phyloP scores from a whole-genome alignment of 2,329 filamentous ascomycete species.

The Aschersonia sp. region DNA sequence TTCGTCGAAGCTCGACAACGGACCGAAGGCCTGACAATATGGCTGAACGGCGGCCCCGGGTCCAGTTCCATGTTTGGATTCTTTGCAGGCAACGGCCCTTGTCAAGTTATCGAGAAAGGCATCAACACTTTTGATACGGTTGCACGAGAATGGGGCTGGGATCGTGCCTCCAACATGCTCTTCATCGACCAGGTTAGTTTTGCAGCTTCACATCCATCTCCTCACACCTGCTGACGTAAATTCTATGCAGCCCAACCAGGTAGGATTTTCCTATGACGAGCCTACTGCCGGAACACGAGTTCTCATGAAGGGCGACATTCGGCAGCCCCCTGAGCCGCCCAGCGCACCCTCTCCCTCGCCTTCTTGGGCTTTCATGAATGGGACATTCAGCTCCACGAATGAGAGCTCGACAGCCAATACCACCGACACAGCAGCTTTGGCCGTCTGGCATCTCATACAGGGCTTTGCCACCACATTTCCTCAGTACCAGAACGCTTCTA shows the following conservation, averaged over 20 bases:
- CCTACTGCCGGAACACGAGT: constrained; percentile 45
- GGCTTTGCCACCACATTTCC: constrained; percentile 44
- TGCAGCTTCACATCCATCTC: constrained; percentile 9
- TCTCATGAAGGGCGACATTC: constrained; percentile 24
- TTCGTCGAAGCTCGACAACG: constrained; percentile 29
- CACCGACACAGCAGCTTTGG: constrained; percentile 38
- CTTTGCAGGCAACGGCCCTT: constrained; percentile 45
- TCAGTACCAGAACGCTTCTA: constrained; percentile 35
- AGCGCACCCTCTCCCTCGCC: constrained; percentile 6
- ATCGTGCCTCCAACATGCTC: constrained; percentile 37
- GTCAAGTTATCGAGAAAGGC: constrained; percentile 31
- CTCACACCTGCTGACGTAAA: constrained; percentile 1
- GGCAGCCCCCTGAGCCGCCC: constrained; percentile 9
- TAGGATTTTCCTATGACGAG: constrained; percentile 54
- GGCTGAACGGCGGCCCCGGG: constrained; percentile 54
- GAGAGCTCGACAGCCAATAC: constrained; percentile 34
- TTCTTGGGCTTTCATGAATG: constrained; percentile 36
- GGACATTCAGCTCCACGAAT: constrained; percentile 47
- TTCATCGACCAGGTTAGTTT: constrained; percentile 38
- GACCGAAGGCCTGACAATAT: constrained; percentile 35
- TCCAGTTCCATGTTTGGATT: constrained; percentile 50
- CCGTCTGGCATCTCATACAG: constrained; percentile 52
- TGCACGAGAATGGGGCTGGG: constrained; percentile 50
- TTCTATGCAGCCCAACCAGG: constrained; percentile 44
- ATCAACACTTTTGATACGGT: constrained; percentile 36